These are phyloP conservation scores for Thielaviopsis punctulata DNA, from an alignment of 2,329 filamentous ascomycete genomes.

Conservation along the genomic window DNA sequence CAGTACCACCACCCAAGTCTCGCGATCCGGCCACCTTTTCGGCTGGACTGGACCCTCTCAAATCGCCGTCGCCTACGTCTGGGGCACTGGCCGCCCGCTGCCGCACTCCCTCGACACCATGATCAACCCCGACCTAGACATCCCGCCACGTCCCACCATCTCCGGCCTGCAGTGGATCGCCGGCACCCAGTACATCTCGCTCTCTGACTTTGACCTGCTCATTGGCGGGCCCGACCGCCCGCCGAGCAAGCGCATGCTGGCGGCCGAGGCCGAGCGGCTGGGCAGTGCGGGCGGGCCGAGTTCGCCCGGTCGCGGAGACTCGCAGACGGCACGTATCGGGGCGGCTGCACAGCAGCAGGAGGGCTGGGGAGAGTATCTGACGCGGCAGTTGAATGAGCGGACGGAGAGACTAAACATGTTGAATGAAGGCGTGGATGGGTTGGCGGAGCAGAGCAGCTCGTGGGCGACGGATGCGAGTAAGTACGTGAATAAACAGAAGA, in stretches of 20 bases:
- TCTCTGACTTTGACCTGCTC: conserved; percentile 72
- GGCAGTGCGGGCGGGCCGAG: conserved; percentile 17
- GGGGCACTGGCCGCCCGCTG: conserved; percentile 54
- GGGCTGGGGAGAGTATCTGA: conserved; percentile 63
- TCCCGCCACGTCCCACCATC: conserved; percentile 77
- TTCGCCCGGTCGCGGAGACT: conserved; percentile 5
- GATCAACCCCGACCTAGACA: conserved; percentile 55
- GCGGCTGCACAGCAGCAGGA: conserved; percentile 29
- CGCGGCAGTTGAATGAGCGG: conserved; percentile 72
- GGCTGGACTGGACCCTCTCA: conserved; percentile 83
- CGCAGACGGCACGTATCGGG: conserved; percentile 6
- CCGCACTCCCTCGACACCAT: conserved; percentile 53
- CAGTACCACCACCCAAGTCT: conserved; percentile 52
- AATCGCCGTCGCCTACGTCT: conserved; percentile 65
- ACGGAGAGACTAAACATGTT: conserved; percentile 75
- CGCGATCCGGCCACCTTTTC: conserved; percentile 63
- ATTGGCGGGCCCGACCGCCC: conserved; percentile 82
- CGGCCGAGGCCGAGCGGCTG: conserved; percentile 42
- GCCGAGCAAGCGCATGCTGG: conserved; percentile 73
- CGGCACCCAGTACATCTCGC: conserved; percentile 79
- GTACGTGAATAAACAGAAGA: conserved; percentile 74
- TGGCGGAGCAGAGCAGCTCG: conserved; percentile 63
- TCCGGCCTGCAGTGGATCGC: conserved; percentile 94
- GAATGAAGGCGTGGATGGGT: conserved; percentile 66
- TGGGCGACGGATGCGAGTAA: conserved; percentile 84